A percentile compares a stretch with the other conserved stretches of the same genome.
Evolutionary conservation across 2,329 filamentous ascomycete genomes (phyloP).

Genomic region (Sordariomycetes sp.): DNA sequence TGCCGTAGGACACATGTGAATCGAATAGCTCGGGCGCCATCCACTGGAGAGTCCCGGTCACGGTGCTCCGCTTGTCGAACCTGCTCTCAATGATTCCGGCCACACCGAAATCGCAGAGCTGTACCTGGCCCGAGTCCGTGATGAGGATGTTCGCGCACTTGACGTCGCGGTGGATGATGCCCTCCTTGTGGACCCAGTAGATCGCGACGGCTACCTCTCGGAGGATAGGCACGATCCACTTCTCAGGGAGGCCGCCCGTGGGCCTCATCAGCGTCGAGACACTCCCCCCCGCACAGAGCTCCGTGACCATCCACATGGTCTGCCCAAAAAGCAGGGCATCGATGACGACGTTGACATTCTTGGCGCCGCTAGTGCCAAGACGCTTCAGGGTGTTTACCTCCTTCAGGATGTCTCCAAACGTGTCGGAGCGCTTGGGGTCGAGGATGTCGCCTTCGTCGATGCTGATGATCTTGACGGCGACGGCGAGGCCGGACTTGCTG

Average conservation of each 20-base stretch:
- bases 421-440: constrained; percentile 54
- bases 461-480: constrained; percentile 75
- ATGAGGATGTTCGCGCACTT: constrained; percentile 74
- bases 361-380: constrained; percentile 62
- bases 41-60: constrained; percentile 77
- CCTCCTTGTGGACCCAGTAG: constrained; percentile 56
- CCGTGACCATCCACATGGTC: constrained; percentile 80
- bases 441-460: constrained; percentile 66
- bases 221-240: constrained; percentile 58
- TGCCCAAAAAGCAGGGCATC: constrained; percentile 69
- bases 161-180: constrained; percentile 62
- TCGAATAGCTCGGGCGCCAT: constrained; percentile 76
- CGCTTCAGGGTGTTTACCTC: constrained; percentile 61
- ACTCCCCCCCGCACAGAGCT: constrained; percentile 78
- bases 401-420: constrained; percentile 59
- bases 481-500: constrained; percentile 36
- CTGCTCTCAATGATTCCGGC: constrained; percentile 68
- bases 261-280: constrained; percentile 64
- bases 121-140: constrained; percentile 64
- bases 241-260: constrained; percentile 57
- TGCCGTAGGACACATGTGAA: constrained; percentile 48
- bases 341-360: constrained; percentile 73
- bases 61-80: constrained; percentile 66
- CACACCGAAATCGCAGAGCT: constrained; percentile 79
- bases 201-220: constrained; percentile 57